phyloP scores from a whole-genome alignment of 2,329 filamentous ascomycete genomes.

The Aurifilum marmelostoma region DNA sequence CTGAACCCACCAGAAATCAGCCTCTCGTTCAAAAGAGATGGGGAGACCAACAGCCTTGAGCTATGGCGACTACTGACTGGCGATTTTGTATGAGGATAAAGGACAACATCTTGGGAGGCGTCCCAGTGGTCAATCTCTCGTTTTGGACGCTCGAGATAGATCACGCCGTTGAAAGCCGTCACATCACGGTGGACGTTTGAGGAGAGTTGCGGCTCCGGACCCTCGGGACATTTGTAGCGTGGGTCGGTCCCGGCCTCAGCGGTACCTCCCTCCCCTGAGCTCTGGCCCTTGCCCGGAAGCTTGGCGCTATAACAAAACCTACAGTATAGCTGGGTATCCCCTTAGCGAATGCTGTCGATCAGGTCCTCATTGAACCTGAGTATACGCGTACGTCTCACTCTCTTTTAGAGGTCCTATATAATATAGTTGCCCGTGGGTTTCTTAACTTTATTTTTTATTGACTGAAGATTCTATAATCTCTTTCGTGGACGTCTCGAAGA shows the following conservation, averaged over 20 bases:
- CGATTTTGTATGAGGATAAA: constrained; percentile 91
- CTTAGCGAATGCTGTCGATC: too few relatives aligned
- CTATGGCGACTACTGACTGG: constrained; percentile 60
- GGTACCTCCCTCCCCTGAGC: constrained; percentile 12
- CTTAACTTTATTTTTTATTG: too few relatives aligned
- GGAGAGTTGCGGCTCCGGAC: constrained; percentile 23
- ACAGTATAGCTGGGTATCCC: background rate
- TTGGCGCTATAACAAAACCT: constrained; percentile 9
- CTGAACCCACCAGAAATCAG: constrained; percentile 48
- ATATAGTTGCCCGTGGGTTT: background rate
- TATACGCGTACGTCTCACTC: too few relatives aligned
- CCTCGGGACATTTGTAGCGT: constrained; percentile 22
- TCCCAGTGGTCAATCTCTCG: background rate
- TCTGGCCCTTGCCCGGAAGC: constrained; percentile 6
- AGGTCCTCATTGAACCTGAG: too few relatives aligned
- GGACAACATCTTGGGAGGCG: constrained; percentile 64
- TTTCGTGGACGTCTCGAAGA: background rate
- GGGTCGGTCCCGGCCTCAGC: constrained; percentile 9
- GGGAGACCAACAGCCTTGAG: background rate
- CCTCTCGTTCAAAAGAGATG: background rate
- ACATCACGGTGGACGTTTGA: constrained; percentile 18
- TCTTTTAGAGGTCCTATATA: too few relatives aligned
- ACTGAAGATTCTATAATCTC: background rate
- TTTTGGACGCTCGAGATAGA: constrained; percentile 17
- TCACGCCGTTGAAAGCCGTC: constrained; percentile 11